Conservation (phyloP, 2,329 filamentous ascomycete genomes). For the Xylaria sp. region DNA sequence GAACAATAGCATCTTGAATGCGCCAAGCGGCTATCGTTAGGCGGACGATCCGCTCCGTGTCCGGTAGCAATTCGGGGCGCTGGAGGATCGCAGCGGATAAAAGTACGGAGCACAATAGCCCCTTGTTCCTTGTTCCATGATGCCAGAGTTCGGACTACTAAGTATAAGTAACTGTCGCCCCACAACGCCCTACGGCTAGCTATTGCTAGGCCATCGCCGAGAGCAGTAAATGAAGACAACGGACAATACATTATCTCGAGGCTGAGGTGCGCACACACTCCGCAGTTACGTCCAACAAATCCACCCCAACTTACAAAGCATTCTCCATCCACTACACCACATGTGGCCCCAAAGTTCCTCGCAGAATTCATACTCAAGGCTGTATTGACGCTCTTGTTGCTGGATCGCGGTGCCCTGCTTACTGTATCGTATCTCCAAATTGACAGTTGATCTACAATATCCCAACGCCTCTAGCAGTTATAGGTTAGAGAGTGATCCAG, state of each 20-base stretch:
- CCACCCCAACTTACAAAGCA: not conserved
- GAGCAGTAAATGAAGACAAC: not conserved
- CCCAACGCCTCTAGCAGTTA: not conserved
- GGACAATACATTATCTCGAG: not conserved
- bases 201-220: not conserved
- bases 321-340: slow-evolving; percentile 2
- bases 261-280: not conserved
- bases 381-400: slow-evolving; percentile 1
- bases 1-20: not conserved
- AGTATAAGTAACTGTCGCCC: slow-evolving; percentile 4
- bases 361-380: not conserved
- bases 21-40: slow-evolving; percentile 2
- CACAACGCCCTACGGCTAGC: slow-evolving; percentile 11
- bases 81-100: not conserved
- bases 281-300: not conserved
- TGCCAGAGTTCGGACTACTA: slow-evolving; percentile 4
- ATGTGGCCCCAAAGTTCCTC: not conserved
- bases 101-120: not conserved
- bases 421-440: slow-evolving; percentile 18
- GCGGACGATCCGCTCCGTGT: slow-evolving; percentile 7
- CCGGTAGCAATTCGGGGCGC: not conserved
- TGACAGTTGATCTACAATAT: slow-evolving; percentile 9
- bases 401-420: slow-evolving; percentile 21
- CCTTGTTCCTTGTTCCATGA: slow-evolving; percentile 18
- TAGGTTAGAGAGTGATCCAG: slow-evolving; percentile 20